These are phyloP conservation scores for Primulina huaijiensis DNA, from an alignment of 257 asterid genomes.

Conservation along the genomic window DNA sequence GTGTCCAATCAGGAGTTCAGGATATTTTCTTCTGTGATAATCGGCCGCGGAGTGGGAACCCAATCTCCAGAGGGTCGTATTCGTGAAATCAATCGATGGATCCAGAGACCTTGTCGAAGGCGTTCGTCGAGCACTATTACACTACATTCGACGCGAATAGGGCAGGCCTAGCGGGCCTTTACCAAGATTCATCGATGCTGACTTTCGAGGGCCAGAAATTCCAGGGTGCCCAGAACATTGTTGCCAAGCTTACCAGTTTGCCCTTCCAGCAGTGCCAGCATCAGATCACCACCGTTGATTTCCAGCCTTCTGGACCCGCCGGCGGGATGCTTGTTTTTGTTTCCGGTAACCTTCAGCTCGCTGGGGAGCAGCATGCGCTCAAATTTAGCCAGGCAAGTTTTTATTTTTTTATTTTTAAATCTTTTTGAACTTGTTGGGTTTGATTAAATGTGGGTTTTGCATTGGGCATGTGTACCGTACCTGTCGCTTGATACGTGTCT, in stretches of 20 bases:
- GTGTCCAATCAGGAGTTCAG: background rate
- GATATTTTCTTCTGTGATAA: background rate
- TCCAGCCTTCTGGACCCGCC: conserved; percentile 60
- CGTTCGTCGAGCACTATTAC: conserved; percentile 58
- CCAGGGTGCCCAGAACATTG: conserved; percentile 41
- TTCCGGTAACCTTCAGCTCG: conserved; percentile 46
- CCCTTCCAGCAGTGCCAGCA: conserved; percentile 62
- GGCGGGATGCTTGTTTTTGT: conserved; percentile 55
- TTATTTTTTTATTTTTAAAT: no score
- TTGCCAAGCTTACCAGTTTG: conserved; percentile 35
- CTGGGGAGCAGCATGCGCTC: conserved; percentile 52
- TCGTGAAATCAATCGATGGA: conserved; percentile 33
- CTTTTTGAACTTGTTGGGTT: background rate
- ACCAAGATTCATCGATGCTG: conserved; percentile 50
- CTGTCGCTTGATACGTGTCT: no score
- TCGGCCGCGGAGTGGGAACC: no score
- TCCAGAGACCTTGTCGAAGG: conserved; percentile 49
- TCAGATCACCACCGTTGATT: conserved; percentile 47
- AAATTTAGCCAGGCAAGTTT: conserved; percentile 35
- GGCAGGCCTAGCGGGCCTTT: conserved; percentile 36
- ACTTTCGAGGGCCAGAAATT: conserved; percentile 53
- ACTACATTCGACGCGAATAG: conserved; percentile 44
- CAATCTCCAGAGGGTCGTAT: background rate
- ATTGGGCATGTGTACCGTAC: background rate
- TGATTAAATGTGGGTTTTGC: background rate